Evolutionary conservation across 257 asterid species (phyloP).

Genomic region (Euphrasia confusa): DNA sequence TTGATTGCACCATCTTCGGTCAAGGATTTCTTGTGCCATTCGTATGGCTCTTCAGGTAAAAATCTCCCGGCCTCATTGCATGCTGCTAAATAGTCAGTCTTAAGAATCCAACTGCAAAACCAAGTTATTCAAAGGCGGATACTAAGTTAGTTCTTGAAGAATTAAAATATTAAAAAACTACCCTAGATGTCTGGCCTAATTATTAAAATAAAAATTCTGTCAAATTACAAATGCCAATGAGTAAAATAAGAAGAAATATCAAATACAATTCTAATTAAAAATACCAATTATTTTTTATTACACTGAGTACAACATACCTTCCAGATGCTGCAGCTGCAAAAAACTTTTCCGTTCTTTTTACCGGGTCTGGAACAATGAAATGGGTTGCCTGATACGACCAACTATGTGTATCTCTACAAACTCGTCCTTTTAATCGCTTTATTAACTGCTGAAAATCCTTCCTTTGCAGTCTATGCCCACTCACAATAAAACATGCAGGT

Average conservation of each 20-base stretch:
- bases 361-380: constrained; percentile 78
- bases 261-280: neutral
- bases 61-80: constrained; percentile 69
- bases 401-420: constrained; percentile 83
- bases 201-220: neutral
- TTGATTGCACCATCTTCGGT: constrained; percentile 89
- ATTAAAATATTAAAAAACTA: neutral
- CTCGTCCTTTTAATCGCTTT: constrained; percentile 58
- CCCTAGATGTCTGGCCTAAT: neutral
- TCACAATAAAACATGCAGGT: constrained; percentile 63
- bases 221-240: too few species aligned
- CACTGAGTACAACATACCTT: too few species aligned
- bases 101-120: constrained; percentile 85
- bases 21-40: constrained; percentile 75
- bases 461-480: constrained; percentile 77
- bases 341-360: constrained; percentile 83
- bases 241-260: neutral
- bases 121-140: constrained; percentile 19
- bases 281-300: neutral
- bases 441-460: constrained; percentile 83
- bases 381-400: constrained; percentile 99
- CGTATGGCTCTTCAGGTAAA: constrained; percentile 73
- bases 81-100: constrained; percentile 76
- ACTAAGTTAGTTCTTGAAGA: constrained; percentile 9
- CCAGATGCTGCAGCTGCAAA: constrained; percentile 99